Evolutionary conservation across 257 asterid genomes (phyloP).

Genomic region (Nyctanthes arbortristis): DNA sequence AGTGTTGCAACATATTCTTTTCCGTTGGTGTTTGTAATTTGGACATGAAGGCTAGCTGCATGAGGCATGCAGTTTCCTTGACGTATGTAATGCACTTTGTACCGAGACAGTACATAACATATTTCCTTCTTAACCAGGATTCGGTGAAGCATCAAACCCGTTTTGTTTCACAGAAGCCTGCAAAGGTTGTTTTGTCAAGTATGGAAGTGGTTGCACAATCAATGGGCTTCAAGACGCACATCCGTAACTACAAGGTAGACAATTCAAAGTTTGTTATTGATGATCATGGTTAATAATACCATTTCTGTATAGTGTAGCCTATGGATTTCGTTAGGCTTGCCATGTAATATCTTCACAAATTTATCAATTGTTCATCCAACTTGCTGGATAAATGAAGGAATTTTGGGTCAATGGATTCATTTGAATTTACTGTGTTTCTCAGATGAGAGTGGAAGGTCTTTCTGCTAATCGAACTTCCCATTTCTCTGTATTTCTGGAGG

Average conservation of each 20-base stretch:
- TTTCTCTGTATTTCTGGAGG: conserved; percentile 91
- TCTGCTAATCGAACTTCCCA: conserved; percentile 76
- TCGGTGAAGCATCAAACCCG: conserved; percentile 79
- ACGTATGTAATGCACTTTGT: neutral
- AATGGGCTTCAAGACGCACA: conserved; percentile 98
- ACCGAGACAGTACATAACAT: conserved; percentile 9
- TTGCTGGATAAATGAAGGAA: neutral
- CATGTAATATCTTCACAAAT: neutral
- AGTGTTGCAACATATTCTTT: neutral
- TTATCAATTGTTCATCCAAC: neutral
- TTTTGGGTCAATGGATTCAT: conserved; percentile 10
- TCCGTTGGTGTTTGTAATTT: neutral
- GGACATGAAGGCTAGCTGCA: too few relatives aligned
- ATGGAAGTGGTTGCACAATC: conserved; percentile 99
- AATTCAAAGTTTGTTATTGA: neutral
- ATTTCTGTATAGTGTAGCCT: neutral
- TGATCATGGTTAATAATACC: neutral
- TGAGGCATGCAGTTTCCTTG: neutral
- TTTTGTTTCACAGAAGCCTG: conserved; percentile 88
- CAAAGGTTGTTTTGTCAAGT: conserved; percentile 80
- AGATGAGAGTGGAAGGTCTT: conserved; percentile 99
- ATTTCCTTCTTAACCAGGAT: conserved; percentile 51
- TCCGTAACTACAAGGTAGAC: conserved; percentile 86
- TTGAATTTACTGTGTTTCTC: conserved; percentile 18
- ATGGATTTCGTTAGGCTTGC: neutral